Evolutionary conservation across 176 grass and related monocot species (phyloP), one percentile per base, ranked within the genome.

Genomic region (Oryza nivara): DNA sequence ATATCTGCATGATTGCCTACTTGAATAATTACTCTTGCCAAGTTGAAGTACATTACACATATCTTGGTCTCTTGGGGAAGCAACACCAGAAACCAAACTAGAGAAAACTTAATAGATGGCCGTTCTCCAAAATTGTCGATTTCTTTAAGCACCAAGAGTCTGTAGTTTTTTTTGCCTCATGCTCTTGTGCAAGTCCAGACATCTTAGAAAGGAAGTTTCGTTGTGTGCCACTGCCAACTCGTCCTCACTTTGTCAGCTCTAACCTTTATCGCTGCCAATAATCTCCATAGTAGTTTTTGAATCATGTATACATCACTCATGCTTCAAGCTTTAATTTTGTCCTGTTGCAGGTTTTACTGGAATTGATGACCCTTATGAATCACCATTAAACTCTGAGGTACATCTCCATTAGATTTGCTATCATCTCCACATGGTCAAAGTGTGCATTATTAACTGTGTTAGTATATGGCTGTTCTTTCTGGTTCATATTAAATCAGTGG

Each of bases 281-380:
- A 41, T 84, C 16, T 30, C 43, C 28, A 52, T 9, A 26, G 15
- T 58, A 11, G 3, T 14, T 60, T 48, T 44, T 44, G 26, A 45
- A 36, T 52, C 13, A 73, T 73, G 4, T 86, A 15, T 30, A 17
- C 3, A 30, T 72, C 12, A 38, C 26, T 23, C 61, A 51, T 19
- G 40, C 46, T 71, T 85, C 73, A 86, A 45, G 6, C 8, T 73
- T 11, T 52, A 77, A 70, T 65, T 67, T 69, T 78, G 41, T 75
- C 12, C 86, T 71, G 0, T 86, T 94, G 40, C 90, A 98, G 95
- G 95, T 87, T 98, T 98, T 87, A 98, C 95, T 78, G 95, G 95
- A 86, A 98, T 98, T 65, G 91, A 98, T 84, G 95, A 95, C 84
- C 95, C 95, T 44, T 98, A 98, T 65, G 95, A 98, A 82, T 46